Percentiles rank a stretch among this genome's conserved stretches.
Conservation (phyloP, 805 yeast genomes). For the Teunomyces atbi region DNA sequence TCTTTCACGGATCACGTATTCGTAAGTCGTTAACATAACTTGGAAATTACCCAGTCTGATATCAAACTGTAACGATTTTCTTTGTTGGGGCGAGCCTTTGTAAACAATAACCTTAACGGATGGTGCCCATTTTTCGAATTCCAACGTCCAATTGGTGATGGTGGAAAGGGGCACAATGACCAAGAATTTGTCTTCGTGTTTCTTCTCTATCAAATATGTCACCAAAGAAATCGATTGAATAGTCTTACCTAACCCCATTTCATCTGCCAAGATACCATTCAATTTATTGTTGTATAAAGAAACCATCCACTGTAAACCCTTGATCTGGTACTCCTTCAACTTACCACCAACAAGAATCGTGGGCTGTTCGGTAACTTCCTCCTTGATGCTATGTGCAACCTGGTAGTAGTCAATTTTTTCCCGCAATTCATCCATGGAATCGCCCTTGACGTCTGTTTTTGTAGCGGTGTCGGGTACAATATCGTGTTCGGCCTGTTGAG, state of each 20-base stretch:
- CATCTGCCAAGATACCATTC: conserved; percentile 66
- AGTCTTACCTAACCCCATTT: conserved; percentile 68
- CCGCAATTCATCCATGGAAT: conserved; percentile 50
- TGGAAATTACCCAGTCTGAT: conserved; percentile 70
- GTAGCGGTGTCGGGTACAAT: conserved; percentile 32
- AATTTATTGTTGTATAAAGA: conserved; percentile 58
- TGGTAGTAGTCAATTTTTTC: conserved; percentile 77
- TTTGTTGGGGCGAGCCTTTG: conserved; percentile 73
- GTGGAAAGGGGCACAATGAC: conserved; percentile 84
- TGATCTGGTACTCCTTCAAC: conserved; percentile 71
- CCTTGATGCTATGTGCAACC: conserved; percentile 76
- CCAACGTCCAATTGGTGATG: conserved; percentile 80
- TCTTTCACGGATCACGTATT: conserved; percentile 75
- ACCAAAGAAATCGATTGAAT: conserved; percentile 77
- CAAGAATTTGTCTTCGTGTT: conserved; percentile 68
- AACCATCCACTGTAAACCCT: conserved; percentile 68
- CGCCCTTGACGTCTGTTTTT: conserved; percentile 32
- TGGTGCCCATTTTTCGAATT: conserved; percentile 92
- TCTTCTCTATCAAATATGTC: conserved; percentile 66
- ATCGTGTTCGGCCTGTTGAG: conserved; percentile 60
- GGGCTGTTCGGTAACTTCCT: conserved; percentile 66
- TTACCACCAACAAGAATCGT: conserved; percentile 70
- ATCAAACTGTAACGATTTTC: conserved; percentile 64
- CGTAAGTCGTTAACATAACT: conserved; percentile 77
- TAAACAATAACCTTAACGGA: conserved; percentile 64